Conservation (phyloP, 192 early-diverging fungal species). For the Podochytrium sp. region DNA sequence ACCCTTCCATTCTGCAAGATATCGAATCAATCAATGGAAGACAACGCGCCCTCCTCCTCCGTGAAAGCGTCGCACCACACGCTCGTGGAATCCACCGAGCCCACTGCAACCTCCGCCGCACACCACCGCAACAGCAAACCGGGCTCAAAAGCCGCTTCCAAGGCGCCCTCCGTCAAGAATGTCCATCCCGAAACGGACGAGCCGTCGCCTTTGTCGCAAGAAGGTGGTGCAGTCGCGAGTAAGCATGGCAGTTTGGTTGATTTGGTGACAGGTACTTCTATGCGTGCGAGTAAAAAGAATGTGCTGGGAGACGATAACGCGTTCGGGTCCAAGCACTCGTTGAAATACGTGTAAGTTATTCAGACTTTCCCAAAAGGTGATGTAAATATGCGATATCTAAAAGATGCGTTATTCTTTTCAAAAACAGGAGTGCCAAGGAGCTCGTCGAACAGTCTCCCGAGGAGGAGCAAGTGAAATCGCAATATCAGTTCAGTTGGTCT, state of each 20-base stretch:
- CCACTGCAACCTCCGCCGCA: background rate
- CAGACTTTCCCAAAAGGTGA: no score
- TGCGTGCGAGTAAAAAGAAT: background rate
- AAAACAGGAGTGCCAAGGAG: background rate
- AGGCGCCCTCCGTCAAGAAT: background rate
- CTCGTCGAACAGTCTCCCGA: no score
- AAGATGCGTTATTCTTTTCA: background rate
- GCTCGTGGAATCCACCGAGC: background rate
- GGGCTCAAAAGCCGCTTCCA: conserved; percentile 6
- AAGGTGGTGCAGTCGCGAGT: background rate
- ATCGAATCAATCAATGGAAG: background rate
- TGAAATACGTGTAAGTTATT: no score
- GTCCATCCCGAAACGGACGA: background rate
- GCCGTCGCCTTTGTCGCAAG: background rate
- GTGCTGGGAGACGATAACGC: background rate
- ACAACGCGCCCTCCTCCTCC: background rate
- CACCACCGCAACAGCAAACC: background rate
- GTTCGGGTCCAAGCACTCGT: no score
- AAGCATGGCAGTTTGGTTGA: background rate
- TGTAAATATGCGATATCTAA: background rate
- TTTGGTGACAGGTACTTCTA: background rate
- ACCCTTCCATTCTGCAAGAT: background rate
- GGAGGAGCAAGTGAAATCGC: background rate
- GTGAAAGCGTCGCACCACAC: background rate
- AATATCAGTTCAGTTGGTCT: background rate